These are phyloP conservation scores for Amauroascus verrucosus DNA, from an alignment of 2,329 filamentous ascomycete genomes.

Conservation along the genomic window DNA sequence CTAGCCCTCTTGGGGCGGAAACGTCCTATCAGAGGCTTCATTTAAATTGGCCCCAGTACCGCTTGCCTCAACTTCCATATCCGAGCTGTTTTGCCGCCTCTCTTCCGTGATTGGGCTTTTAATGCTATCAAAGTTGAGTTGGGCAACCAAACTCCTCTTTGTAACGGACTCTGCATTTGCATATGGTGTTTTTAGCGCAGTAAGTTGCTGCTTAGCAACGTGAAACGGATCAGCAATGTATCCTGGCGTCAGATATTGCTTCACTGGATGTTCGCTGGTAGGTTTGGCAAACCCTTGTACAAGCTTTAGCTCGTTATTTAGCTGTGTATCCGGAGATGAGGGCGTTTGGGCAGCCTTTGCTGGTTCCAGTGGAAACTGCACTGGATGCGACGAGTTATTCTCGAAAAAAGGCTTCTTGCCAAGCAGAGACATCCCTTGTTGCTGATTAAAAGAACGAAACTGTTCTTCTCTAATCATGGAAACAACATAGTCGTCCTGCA, in stretches of 20 bases:
- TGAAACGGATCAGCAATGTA: neutral
- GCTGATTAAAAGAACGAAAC: neutral
- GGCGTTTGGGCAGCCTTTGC: neutral
- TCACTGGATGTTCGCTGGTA: constrained; percentile 6
- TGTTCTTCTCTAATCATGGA: constrained; percentile 1
- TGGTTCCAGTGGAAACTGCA: too few relatives aligned
- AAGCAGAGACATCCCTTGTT: neutral
- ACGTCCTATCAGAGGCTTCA: neutral
- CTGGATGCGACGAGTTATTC: neutral
- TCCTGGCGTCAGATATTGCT: constrained; percentile 4
- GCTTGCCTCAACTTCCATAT: neutral
- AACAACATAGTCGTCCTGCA: neutral
- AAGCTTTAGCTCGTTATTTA: constrained; percentile 1
- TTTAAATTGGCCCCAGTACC: neutral
- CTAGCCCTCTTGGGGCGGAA: neutral
- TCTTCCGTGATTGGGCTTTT: neutral
- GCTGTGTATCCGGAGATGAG: neutral
- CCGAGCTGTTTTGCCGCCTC: neutral
- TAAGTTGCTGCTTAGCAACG: neutral
- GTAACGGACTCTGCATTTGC: constrained; percentile 5
- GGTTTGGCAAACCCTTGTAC: neutral
- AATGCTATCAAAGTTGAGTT: neutral
- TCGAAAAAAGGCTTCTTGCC: neutral
- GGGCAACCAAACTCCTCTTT: neutral
- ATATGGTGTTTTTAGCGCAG: neutral